Percentiles rank a stretch among this genome's conserved stretches.
Conservation (phyloP, 2,329 filamentous ascomycete species). For the Camillea tinctor region DNA sequence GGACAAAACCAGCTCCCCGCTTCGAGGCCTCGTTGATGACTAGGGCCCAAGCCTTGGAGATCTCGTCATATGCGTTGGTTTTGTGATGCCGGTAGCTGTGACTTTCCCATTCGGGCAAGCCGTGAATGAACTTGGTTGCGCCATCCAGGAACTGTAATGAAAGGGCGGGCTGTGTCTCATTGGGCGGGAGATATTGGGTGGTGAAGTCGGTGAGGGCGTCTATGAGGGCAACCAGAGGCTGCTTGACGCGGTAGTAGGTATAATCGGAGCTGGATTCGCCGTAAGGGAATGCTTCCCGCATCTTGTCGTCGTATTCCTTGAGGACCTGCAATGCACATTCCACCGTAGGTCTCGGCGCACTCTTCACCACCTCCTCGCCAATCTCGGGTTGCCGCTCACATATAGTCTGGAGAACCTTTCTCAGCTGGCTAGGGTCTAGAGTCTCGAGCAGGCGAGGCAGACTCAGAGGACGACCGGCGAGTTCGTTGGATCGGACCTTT, state of each 20-base stretch:
- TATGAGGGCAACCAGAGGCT: conserved; percentile 74
- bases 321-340: conserved; percentile 77
- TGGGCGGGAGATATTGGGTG: conserved; percentile 89
- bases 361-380: conserved; percentile 76
- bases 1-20: conserved; percentile 81
- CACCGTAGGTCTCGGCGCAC: conserved; percentile 85
- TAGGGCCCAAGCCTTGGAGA: conserved; percentile 87
- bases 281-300: conserved; percentile 81
- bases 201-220: conserved; percentile 93
- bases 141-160: conserved; percentile 87
- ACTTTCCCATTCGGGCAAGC: conserved; percentile 86
- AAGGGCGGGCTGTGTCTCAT: conserved; percentile 77
- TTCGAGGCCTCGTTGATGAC: conserved; percentile 91
- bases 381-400: conserved; percentile 88
- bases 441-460: conserved; percentile 85
- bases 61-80: conserved; percentile 93
- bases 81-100: conserved; percentile 89
- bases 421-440: conserved; percentile 79
- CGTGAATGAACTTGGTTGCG: conserved; percentile 86
- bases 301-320: conserved; percentile 73
- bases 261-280: conserved; percentile 87
- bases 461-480: conserved; percentile 55
- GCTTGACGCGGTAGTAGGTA: conserved; percentile 88
- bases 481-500: conserved; percentile 62
- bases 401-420: conserved; percentile 83